Evolutionary conservation across 257 asterid species (phyloP).

Genomic region (Sherardia arvensis): DNA sequence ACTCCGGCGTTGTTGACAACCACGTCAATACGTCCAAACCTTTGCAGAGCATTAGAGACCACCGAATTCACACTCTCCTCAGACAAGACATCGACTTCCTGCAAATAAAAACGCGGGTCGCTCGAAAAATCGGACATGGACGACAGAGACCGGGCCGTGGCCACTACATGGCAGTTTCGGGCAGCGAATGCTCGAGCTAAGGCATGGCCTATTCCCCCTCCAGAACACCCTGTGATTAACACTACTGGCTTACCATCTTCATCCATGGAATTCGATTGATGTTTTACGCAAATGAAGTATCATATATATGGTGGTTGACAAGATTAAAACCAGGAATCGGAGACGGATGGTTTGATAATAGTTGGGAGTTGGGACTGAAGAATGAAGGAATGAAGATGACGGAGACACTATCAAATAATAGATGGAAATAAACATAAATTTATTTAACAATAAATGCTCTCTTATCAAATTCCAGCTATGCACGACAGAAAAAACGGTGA

Average conservation of each 20-base stretch:
- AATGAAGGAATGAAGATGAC: not conserved
- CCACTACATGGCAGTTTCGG: constrained; percentile 66
- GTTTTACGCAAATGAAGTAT: not conserved
- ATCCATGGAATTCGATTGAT: not conserved
- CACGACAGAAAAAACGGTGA: too few relatives aligned
- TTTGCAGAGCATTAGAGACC: constrained; percentile 49
- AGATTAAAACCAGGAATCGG: not conserved
- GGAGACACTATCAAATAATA: not conserved
- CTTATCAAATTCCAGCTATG: not conserved
- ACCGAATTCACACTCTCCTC: constrained; percentile 57
- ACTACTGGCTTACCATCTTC: constrained; percentile 43
- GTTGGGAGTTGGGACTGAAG: not conserved
- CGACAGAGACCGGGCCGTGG: constrained; percentile 70
- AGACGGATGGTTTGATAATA: not conserved
- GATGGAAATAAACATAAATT: too few relatives aligned
- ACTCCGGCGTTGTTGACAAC: constrained; percentile 90
- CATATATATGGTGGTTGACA: not conserved
- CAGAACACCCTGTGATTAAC: constrained; percentile 72
- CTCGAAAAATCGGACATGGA: constrained; percentile 52
- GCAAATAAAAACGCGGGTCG: constrained; percentile 62
- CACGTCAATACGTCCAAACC: constrained; percentile 65
- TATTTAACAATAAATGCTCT: not conserved
- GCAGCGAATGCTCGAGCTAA: constrained; percentile 70
- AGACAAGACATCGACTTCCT: constrained; percentile 65
- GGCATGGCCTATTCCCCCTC: constrained; percentile 91